Percentiles rank a stretch among this genome's conserved stretches.
phyloP scores from a whole-genome alignment of 345 rosid species.

The Populus simonii region DNA sequence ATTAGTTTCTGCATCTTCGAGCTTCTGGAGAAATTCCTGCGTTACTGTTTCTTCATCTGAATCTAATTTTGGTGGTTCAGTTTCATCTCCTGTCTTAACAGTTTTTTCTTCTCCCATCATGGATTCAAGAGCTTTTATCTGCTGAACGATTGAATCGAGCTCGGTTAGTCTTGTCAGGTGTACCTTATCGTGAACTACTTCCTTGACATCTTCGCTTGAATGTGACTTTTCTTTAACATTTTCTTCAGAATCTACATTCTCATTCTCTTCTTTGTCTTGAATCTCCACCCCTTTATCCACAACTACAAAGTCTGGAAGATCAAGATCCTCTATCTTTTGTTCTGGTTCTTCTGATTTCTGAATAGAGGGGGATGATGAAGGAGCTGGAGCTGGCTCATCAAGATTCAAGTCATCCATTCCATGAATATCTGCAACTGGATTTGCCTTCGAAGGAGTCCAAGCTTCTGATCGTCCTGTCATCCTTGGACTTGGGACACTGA shows the following conservation, averaged over 20 bases:
- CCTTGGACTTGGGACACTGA: constrained; percentile 89
- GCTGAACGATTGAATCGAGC: constrained; percentile 83
- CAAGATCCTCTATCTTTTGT: constrained; percentile 51
- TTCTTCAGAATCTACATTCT: constrained; percentile 45
- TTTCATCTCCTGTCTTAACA: constrained; percentile 39
- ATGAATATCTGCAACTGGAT: constrained; percentile 48
- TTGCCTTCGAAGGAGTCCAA: constrained; percentile 58
- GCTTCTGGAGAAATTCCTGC: constrained; percentile 79
- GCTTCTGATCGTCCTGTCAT: constrained; percentile 51
- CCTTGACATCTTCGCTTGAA: constrained; percentile 67
- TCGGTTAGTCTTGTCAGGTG: constrained; percentile 63
- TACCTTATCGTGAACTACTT: constrained; percentile 56
- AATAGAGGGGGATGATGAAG: constrained; percentile 15
- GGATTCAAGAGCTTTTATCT: constrained; percentile 89
- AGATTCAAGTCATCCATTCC: constrained; percentile 83
- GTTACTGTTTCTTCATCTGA: constrained; percentile 84
- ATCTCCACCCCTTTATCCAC: constrained; percentile 91
- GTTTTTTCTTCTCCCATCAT: constrained; percentile 59
- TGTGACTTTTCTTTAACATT: constrained; percentile 37
- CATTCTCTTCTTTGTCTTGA: constrained; percentile 41
- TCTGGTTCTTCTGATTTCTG: constrained; percentile 45
- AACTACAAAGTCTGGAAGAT: constrained; percentile 73
- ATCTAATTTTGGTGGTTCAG: constrained; percentile 62
- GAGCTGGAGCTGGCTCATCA: constrained; percentile 62
- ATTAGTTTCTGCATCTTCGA: constrained; percentile 60